These are phyloP conservation scores for Prunus kanzakura DNA, from an alignment of 306 rosid species.

Conservation along the genomic window DNA sequence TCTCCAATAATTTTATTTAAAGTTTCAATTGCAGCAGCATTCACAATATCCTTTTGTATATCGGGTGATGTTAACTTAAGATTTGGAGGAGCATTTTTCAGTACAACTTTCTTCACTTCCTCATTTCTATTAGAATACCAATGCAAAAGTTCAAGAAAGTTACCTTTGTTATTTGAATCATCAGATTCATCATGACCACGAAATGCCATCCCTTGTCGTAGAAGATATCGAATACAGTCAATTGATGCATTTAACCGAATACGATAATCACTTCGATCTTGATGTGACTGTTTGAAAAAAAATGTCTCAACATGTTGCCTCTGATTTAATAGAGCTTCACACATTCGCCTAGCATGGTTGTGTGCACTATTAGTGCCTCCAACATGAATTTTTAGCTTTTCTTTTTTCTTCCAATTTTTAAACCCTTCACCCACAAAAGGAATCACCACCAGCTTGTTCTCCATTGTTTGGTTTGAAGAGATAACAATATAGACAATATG, in stretches of 20 bases:
- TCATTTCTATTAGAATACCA: not conserved
- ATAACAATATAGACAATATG: not conserved
- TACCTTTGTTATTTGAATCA: not conserved
- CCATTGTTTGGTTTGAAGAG: not conserved
- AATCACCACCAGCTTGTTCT: not conserved
- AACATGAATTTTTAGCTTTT: not conserved
- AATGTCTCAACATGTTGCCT: not conserved
- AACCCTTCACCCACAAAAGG: not conserved
- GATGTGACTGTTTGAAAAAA: not conserved
- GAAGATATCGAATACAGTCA: not conserved
- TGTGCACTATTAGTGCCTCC: not conserved
- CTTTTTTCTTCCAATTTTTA: not conserved
- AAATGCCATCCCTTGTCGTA: not conserved
- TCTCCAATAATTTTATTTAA: not conserved
- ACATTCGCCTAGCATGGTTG: not conserved
- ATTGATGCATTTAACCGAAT: not conserved
- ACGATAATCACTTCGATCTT: not conserved
- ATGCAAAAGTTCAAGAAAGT: not conserved
- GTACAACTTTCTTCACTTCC: not conserved
- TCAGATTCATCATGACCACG: not conserved
- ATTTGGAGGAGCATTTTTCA: constrained; percentile 3
- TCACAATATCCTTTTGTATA: not conserved
- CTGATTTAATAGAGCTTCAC: not conserved
- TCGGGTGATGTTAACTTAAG: not conserved
- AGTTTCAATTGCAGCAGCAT: not conserved